These are phyloP conservation scores for Pseudocercospora fuligena DNA, from an alignment of 2,329 filamentous ascomycete genomes.

Conservation along the genomic window DNA sequence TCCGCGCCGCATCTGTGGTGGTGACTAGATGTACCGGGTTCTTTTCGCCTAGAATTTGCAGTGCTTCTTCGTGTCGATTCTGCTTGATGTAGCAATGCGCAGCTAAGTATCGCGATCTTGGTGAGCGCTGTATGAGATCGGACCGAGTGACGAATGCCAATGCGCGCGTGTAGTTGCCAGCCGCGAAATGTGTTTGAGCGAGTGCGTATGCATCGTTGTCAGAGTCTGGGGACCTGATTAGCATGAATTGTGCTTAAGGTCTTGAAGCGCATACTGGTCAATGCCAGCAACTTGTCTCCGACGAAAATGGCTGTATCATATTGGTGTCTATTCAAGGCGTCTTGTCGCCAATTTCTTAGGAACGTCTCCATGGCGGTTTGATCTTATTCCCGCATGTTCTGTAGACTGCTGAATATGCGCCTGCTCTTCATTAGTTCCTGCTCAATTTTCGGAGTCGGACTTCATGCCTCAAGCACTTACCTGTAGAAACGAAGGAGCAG, in stretches of 20 bases:
- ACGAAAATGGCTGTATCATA: conserved; percentile 97
- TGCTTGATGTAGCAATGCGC: conserved; percentile 95
- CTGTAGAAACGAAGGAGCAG: conserved; percentile 20
- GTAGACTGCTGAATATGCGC: conserved; percentile 5
- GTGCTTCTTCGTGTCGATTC: conserved; percentile 84
- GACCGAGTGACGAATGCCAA: conserved; percentile 83
- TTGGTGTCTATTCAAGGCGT: conserved; percentile 93
- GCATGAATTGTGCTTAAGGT: neutral
- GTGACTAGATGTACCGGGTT: conserved; percentile 89
- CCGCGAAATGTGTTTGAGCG: conserved; percentile 96
- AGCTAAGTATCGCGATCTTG: conserved; percentile 88
- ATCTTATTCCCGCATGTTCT: conserved; percentile 16
- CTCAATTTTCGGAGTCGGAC: neutral
- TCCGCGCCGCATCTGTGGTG: conserved; percentile 65
- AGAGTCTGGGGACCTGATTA: conserved; percentile 64
- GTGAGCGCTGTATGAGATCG: conserved; percentile 78
- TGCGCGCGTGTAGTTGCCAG: conserved; percentile 91
- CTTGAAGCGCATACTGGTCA: conserved; percentile 71
- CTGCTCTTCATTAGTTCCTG: conserved; percentile 2
- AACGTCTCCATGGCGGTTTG: conserved; percentile 79
- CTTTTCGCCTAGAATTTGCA: conserved; percentile 83
- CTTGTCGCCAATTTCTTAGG: conserved; percentile 90
- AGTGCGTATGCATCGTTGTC: conserved; percentile 96
- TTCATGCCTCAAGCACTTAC: conserved; percentile 19
- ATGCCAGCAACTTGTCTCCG: conserved; percentile 91